These are phyloP conservation scores for Rhodotorula sp. DNA, from an alignment of 1,284 basidiomycete genomes.

Conservation along the genomic window DNA sequence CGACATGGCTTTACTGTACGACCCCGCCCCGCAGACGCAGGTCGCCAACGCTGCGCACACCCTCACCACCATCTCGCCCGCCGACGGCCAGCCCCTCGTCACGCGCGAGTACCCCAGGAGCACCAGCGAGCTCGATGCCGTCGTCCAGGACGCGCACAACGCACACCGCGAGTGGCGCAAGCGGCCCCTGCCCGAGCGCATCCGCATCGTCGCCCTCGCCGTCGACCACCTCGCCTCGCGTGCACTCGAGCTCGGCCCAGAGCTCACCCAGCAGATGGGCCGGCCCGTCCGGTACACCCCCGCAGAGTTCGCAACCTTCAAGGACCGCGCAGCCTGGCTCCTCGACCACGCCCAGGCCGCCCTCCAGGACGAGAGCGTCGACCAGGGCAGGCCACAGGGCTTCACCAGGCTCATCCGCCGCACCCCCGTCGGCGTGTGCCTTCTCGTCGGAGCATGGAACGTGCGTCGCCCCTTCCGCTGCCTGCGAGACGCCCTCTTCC, in stretches of 20 bases:
- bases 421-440: constrained; percentile 81
- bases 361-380: constrained; percentile 72
- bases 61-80: constrained; percentile 58
- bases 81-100: constrained; percentile 54
- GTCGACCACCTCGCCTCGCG: constrained; percentile 74
- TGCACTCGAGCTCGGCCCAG: constrained; percentile 68
- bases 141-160: constrained; percentile 61
- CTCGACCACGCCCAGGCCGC: constrained; percentile 75
- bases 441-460: constrained; percentile 86
- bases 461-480: constrained; percentile 52
- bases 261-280: constrained; percentile 78
- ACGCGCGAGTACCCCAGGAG: constrained; percentile 52
- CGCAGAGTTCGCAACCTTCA: constrained; percentile 77
- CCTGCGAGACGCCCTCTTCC: not conserved
- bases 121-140: constrained; percentile 60
- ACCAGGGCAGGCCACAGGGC: constrained; percentile 33
- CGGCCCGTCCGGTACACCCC: constrained; percentile 54
- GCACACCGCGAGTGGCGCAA: constrained; percentile 75
- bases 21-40: constrained; percentile 1
- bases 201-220: constrained; percentile 73
- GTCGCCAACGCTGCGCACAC: constrained; percentile 50
- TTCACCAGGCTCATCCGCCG: constrained; percentile 73
- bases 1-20: constrained; percentile 17
- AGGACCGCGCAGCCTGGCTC: constrained; percentile 81
- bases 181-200: constrained; percentile 67